Evolutionary conservation across 1,139 yeast species (phyloP), one percentile per base, ranked within the genome.

Genomic region (Chernovozyma sophiae-reginae): DNA sequence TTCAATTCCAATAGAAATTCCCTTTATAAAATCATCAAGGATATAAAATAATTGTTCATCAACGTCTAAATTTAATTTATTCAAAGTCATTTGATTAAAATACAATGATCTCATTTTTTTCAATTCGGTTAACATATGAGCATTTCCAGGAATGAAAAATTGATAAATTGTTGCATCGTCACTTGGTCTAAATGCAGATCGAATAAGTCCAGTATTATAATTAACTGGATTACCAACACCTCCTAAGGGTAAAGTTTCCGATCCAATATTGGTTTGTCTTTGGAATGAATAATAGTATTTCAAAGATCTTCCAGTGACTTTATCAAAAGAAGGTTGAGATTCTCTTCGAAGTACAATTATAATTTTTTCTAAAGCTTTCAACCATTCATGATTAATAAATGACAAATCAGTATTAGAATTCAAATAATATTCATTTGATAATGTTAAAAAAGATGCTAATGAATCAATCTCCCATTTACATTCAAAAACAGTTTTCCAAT

Each of bases 391-490:
- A 30, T 71, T 72, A 22, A 80, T 60, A 43, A 86, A 77, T 2
- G 80, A 62, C 1, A 58, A 37, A 43, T 76, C 82, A 10, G 63
- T 65, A 22, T 63, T 60, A 0, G 76, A 66, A 41, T 74, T 60
- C 30, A 68, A 72, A 47, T 61, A 79, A 55, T 82, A 89, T 44
- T 83, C 92, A 51, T 83, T 84, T 6, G 85, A 68, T 38, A 87
- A 60, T 0, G 90, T 81, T 41, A 87, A 62, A 49, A 86, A 87
- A 4, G 94, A 81, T 0, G 95, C 96, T 37, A 89, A 64, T 2
- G 95, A 83, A 56, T 87, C 96, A 41, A 87, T 68, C 54, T 87
- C 96, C 65, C 86, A 87, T 55, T 87, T 87, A 60, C 96, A 87
- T 55, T 87, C 96, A 58, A 86, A 87, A 1, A 86, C 95, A 17